Percentiles rank a stretch among this genome's conserved stretches.
Evolutionary conservation across 352 stramenopile genomes (phyloP).

Genomic region (Globisporangium echinulatum): DNA sequence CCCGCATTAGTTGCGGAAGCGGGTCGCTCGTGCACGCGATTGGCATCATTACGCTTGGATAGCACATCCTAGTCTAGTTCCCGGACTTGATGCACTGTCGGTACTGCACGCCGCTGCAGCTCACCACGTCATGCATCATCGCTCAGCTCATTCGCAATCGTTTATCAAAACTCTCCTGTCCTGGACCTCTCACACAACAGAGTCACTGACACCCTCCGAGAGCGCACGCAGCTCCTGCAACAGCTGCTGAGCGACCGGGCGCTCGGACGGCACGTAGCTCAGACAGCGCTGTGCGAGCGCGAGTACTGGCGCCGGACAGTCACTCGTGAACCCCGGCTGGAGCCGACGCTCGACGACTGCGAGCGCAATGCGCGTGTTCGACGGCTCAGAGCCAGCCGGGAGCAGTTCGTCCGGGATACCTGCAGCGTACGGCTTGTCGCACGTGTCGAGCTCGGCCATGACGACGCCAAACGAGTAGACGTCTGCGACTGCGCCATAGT

Average conservation of each 20-base stretch:
- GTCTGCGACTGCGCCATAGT: conserved; percentile 40
- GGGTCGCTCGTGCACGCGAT: conserved; percentile 19
- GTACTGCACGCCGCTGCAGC: conserved; percentile 23
- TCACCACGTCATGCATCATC: neutral
- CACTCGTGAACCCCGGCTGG: conserved; percentile 26
- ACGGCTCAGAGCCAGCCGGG: conserved; percentile 14
- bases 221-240: conserved; percentile 11
- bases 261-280: conserved; percentile 4
- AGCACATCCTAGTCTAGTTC: conserved; percentile 19
- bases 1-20: conserved; percentile 19
- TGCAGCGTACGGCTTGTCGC: conserved; percentile 30
- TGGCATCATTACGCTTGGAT: conserved; percentile 22
- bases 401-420: conserved; percentile 11
- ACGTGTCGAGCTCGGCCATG: conserved; percentile 46
- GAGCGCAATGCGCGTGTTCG: conserved; percentile 35
- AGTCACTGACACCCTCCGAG: neutral
- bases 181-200: no score
- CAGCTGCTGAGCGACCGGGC: conserved; percentile 4
- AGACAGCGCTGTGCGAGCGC: conserved; percentile 20
- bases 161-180: no score
- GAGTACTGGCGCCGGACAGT: conserved; percentile 26
- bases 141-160: no score
- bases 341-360: conserved; percentile 35
- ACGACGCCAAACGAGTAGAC: conserved; percentile 57
- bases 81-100: conserved; percentile 10